Evolutionary conservation across 805 yeast species (phyloP), one percentile per base, ranked within the genome.

Genomic region (Yamadazyma phyllophila): DNA sequence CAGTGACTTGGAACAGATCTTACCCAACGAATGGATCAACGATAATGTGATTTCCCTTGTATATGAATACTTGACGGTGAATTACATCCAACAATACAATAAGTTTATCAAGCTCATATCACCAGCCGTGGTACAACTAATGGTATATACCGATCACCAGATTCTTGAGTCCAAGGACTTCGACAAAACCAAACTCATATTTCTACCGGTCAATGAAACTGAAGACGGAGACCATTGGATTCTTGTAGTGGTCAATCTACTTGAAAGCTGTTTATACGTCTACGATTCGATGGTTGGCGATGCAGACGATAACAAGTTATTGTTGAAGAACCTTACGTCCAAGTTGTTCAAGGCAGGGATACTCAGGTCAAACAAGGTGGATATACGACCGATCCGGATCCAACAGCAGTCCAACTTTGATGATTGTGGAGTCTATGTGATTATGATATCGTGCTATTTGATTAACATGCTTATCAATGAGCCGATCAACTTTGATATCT

Each of bases 191-290:
- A 65, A 57, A 46, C 78, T 81, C 52, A 69, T 86, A 1, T 85
- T 87, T 50, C 59, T 85, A 33, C 94, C 92, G 0, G 68, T 85
- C 26, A 86, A 84, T 59, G 83, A 75, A 38, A 84, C 81, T 44
- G 51, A 54, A n/a, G 57, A 56, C 14, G 94, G 92, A 1, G 81
- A 81, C 38, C 94, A 87, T 62, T 86, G 95, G 94, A 81, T 87
- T 0, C 62, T 87, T 12, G 71, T 82, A 11, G 72, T 85, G 12
- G 67, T 82, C 6, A 72, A 76, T 29, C 50, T 76, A 7, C 61
- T 73, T 11, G 83, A 78, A 34, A 63, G 67, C 13, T 68, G 63
- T 27, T 76, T 82, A 2, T 70, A 68, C 16, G 66, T 83, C 9
- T 83, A 81, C 57, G 94, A 87, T 56, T 80, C 87, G 38, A 63